These are phyloP conservation scores for Pythium pyrilobum DNA, from an alignment of 352 stramenopile species.

Conservation along the genomic window DNA sequence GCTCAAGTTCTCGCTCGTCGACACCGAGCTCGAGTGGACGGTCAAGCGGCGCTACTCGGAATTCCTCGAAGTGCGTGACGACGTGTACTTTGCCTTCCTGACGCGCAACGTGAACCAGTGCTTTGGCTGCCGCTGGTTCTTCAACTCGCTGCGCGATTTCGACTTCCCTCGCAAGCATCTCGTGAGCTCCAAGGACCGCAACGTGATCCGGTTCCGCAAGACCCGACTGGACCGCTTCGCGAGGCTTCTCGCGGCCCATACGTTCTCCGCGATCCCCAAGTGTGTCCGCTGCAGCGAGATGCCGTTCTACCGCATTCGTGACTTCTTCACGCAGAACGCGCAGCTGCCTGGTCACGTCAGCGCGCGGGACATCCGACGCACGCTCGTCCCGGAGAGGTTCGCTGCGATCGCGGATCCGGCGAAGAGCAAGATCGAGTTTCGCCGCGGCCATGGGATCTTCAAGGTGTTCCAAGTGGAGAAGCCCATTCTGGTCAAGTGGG, in stretches of 20 bases:
- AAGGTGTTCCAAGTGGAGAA: conserved; percentile 67
- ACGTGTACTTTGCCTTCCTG: conserved; percentile 50
- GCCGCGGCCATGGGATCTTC: conserved; percentile 45
- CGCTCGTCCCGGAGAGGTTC: conserved; percentile 40
- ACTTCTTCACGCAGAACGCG: conserved; percentile 54
- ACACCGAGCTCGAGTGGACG: conserved; percentile 45
- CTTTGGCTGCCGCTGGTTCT: conserved; percentile 74
- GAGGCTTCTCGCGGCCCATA: conserved; percentile 51
- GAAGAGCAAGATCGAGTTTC: conserved; percentile 81
- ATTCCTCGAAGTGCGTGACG: conserved; percentile 50
- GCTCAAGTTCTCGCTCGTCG: conserved; percentile 32
- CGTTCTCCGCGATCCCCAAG: conserved; percentile 73
- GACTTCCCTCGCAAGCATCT: conserved; percentile 60
- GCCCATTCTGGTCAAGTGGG: conserved; percentile 39
- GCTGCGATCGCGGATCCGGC: conserved; percentile 55
- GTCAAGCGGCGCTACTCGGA: conserved; percentile 70
- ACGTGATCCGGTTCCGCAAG: conserved; percentile 47
- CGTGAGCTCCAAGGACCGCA: conserved; percentile 33
- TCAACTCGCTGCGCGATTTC: conserved; percentile 50
- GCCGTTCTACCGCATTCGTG: conserved; percentile 52
- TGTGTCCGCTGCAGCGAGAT: conserved; percentile 51
- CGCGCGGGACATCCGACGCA: conserved; percentile 23
- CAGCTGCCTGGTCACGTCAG: conserved; percentile 20
- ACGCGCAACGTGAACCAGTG: conserved; percentile 38
- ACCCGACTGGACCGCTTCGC: conserved; percentile 49